These are phyloP conservation scores for Phytophthora sp. DNA, from an alignment of 352 stramenopile species.

Conservation along the genomic window DNA sequence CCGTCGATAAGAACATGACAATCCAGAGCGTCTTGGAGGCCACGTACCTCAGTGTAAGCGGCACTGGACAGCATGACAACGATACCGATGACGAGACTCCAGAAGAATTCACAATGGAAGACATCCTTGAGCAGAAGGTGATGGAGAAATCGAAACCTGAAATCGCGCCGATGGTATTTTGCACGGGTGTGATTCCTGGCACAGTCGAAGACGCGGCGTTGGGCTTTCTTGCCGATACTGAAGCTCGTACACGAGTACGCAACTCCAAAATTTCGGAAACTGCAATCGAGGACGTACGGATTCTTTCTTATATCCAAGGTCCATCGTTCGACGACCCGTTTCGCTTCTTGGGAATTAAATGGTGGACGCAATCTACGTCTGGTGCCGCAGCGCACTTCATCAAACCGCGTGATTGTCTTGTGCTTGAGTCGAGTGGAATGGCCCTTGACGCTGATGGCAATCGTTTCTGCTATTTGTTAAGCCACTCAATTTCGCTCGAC, in stretches of 20 bases:
- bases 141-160: slow-evolving; percentile 25
- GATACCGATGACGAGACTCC: slow-evolving; percentile 16
- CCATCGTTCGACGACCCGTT: slow-evolving; percentile 46
- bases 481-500: slow-evolving; percentile 36
- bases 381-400: slow-evolving; percentile 29
- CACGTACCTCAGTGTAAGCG: slow-evolving; percentile 13
- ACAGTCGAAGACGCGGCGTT: slow-evolving; percentile 45
- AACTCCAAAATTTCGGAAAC: slow-evolving; percentile 25
- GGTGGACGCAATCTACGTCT: slow-evolving; percentile 31
- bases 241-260: slow-evolving; percentile 32
- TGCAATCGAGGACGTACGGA: slow-evolving; percentile 20
- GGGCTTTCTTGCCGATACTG: slow-evolving; percentile 38
- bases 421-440: slow-evolving; percentile 44
- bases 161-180: slow-evolving; percentile 29
- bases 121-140: slow-evolving; percentile 20
- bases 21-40: slow-evolving; percentile 7
- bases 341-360: slow-evolving; percentile 52
- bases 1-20: slow-evolving; percentile 14
- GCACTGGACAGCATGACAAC: slow-evolving; percentile 16
- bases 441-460: slow-evolving; percentile 31
- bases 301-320: slow-evolving; percentile 37
- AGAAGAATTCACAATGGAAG: slow-evolving; percentile 6
- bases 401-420: slow-evolving; percentile 38
- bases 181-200: slow-evolving; percentile 32
- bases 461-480: slow-evolving; percentile 37